Conservation (phyloP, 768 basidiomycete species). For the Cubamyces sp. region DNA sequence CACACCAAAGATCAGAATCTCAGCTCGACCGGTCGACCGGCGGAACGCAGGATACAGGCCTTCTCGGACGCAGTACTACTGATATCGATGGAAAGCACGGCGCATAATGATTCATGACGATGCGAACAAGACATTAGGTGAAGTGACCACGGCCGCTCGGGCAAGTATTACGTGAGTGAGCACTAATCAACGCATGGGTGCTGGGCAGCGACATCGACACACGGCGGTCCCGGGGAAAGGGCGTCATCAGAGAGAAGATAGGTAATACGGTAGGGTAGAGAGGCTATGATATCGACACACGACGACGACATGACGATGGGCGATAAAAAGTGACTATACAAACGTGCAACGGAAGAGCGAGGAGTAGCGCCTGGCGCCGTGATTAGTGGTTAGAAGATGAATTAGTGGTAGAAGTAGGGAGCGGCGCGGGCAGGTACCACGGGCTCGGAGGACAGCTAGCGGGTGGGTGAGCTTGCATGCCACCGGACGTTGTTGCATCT, state of each 20-base stretch:
- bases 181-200: neutral
- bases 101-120: constrained; percentile 14
- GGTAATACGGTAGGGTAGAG: constrained; percentile 7
- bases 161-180: constrained; percentile 6
- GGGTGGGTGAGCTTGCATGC: neutral
- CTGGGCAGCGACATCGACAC: too few species aligned
- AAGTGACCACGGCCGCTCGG: neutral
- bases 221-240: too few species aligned
- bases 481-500: too few species aligned
- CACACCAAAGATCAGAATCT: too few species aligned
- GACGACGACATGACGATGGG: too few species aligned
- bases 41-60: too few species aligned
- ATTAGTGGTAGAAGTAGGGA: neutral
- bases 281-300: constrained; percentile 16
- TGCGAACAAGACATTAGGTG: neutral
- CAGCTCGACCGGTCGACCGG: too few species aligned
- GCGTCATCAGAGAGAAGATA: too few species aligned
- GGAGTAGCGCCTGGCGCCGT: constrained; percentile 15
- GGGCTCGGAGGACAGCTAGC: neutral
- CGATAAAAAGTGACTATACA: constrained; percentile 10
- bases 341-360: constrained; percentile 2
- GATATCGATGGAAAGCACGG: neutral
- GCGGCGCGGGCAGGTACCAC: neutral
- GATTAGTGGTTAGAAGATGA: constrained; percentile 1
- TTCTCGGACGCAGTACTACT: too few species aligned